These are phyloP conservation scores for Ilex asprella DNA, from an alignment of 257 asterid genomes.

Conservation along the genomic window DNA sequence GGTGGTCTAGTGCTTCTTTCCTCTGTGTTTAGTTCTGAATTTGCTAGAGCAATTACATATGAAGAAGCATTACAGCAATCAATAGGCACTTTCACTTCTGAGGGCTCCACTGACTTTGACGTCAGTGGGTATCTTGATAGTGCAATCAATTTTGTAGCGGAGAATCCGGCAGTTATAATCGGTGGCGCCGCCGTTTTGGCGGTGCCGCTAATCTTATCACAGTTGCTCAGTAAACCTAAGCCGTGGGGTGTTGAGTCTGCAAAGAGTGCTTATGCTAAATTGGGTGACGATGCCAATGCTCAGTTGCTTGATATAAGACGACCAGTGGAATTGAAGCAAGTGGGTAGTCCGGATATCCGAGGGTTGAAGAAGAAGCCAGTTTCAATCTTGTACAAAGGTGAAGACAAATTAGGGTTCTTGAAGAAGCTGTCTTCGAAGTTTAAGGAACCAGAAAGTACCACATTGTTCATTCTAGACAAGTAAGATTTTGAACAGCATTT, in stretches of 20 bases:
- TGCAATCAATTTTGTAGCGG: conserved; percentile 33
- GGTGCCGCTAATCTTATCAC: conserved; percentile 62
- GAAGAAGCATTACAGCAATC: conserved; percentile 81
- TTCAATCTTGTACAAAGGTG: conserved; percentile 54
- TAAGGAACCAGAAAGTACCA: conserved; percentile 80
- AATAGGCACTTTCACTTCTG: conserved; percentile 12
- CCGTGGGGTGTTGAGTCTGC: conserved; percentile 88
- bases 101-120: conserved; percentile 33
- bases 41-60: conserved; percentile 64
- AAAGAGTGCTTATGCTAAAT: conserved; percentile 61
- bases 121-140: conserved; percentile 39
- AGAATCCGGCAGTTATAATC: conserved; percentile 61
- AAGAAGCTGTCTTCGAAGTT: conserved; percentile 61
- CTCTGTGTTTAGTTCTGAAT: conserved; percentile 39
- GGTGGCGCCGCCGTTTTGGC: conserved; percentile 57
- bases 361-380: conserved; percentile 79
- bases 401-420: conserved; percentile 79
- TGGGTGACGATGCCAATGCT: conserved; percentile 61
- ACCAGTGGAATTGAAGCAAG: conserved; percentile 32
- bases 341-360: conserved; percentile 68
- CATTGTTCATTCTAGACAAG: conserved; percentile 91
- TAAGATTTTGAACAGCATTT: conserved; percentile 32
- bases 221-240: conserved; percentile 57
- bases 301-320: conserved; percentile 77
- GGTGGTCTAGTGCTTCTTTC: conserved; percentile 55